Percentiles rank a stretch among this genome's conserved stretches.
Conservation (phyloP, 305 asterid genomes). For the Ruellia speciosa region DNA sequence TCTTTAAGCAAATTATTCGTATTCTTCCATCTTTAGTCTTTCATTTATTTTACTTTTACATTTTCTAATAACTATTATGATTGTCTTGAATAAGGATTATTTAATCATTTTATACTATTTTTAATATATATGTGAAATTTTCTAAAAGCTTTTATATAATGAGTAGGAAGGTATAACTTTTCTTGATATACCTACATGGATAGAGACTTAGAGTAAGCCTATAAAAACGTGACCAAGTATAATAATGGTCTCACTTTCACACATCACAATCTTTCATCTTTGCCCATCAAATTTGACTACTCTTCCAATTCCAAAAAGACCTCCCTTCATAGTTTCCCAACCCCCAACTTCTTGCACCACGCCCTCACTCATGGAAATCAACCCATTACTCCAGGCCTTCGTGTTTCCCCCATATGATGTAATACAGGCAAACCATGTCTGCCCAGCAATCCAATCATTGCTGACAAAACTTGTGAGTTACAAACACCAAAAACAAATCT, state of each 20-base stretch:
- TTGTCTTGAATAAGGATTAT: no score
- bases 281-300: background rate
- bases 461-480: slow-evolving; percentile 43
- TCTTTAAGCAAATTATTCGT: no score
- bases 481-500: background rate
- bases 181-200: no score
- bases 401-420: slow-evolving; percentile 60
- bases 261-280: background rate
- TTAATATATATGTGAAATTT: no score
- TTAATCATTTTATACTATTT: no score
- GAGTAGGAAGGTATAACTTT: no score
- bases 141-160: no score
- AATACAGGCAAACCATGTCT: slow-evolving; percentile 51
- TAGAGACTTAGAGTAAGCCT: no score
- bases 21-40: no score
- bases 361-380: slow-evolving; percentile 9
- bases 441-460: slow-evolving; percentile 54
- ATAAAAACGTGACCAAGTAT: no score
- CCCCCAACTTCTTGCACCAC: background rate
- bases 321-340: background rate
- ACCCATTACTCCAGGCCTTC: slow-evolving; percentile 52
- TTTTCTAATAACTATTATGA: no score
- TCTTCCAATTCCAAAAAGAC: background rate
- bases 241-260: background rate
- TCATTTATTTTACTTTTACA: no score